These are phyloP conservation scores for Miscanthus lutarioriparius DNA, from an alignment of 176 grass and related monocot genomes.

Conservation along the genomic window DNA sequence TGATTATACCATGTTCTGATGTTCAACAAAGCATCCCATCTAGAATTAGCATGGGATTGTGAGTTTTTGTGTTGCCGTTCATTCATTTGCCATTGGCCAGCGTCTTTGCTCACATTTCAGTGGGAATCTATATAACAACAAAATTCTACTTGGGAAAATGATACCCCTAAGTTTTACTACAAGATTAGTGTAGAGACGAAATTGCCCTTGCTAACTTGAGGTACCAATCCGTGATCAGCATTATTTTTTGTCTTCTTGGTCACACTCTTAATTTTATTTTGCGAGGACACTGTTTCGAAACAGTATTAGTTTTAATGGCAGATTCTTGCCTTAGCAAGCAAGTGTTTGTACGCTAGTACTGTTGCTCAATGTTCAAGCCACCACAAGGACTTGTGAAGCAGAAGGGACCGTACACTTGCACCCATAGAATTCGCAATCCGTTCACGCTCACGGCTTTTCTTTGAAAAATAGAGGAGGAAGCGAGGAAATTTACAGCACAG, in stretches of 20 bases:
- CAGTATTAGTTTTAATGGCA: conserved; percentile 1
- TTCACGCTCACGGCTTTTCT: not conserved
- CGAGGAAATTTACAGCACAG: not conserved
- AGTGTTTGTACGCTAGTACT: not conserved
- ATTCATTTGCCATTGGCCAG: not conserved
- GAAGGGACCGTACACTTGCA: conserved; percentile 13
- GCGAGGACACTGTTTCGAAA: not conserved
- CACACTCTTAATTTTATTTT: not conserved
- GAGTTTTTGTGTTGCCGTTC: not conserved
- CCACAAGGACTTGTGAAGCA: not conserved
- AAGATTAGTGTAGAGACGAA: not conserved
- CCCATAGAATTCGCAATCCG: not conserved
- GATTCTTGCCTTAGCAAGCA: conserved; percentile 34
- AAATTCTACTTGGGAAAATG: not conserved
- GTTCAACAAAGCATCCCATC: not conserved
- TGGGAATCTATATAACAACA: not conserved
- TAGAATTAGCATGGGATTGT: not conserved
- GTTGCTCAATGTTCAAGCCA: conserved; percentile 24
- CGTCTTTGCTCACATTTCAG: not conserved
- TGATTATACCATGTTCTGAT: not conserved
- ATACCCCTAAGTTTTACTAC: not conserved
- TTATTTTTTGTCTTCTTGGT: not conserved
- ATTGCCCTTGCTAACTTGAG: not conserved
- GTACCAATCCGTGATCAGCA: not conserved
- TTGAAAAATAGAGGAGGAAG: not conserved